Conservation (phyloP, 192 early-diverging fungal species). For the Pecoramyces ruminantium region DNA sequence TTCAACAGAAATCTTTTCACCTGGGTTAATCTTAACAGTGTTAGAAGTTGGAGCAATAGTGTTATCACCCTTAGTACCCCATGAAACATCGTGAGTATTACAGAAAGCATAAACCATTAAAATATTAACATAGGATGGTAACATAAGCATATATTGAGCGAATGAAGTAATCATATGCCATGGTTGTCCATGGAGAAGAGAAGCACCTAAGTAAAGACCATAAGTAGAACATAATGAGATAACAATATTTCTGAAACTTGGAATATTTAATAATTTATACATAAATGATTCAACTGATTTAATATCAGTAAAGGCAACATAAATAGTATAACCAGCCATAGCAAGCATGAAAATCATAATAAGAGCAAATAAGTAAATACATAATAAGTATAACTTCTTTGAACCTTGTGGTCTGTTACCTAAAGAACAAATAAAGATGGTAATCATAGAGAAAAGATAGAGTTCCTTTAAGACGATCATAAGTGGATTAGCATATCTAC, state of each 20-base stretch:
- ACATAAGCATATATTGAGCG: slow-evolving; percentile 33
- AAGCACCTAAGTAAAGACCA: slow-evolving; percentile 45
- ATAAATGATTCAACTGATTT: too few species aligned
- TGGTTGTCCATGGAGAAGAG: slow-evolving; percentile 48
- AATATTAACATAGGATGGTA: slow-evolving; percentile 3
- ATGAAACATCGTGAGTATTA: slow-evolving; percentile 31
- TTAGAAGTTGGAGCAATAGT: neutral
- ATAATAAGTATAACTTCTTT: slow-evolving; percentile 50
- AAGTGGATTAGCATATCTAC: neutral
- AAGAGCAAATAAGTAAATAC: slow-evolving; percentile 26
- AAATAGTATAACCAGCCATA: slow-evolving; percentile 2
- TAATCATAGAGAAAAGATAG: neutral
- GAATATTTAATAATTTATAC: too few species aligned
- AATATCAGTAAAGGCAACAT: slow-evolving; percentile 2
- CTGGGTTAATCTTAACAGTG: neutral
- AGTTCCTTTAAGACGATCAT: neutral
- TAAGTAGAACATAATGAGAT: slow-evolving; percentile 45
- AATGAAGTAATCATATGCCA: slow-evolving; percentile 64
- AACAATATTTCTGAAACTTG: slow-evolving; percentile 29
- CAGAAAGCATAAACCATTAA: slow-evolving; percentile 24
- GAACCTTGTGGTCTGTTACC: slow-evolving; percentile 94
- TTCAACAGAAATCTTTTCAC: neutral
- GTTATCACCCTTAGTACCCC: slow-evolving; percentile 36
- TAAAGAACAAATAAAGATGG: slow-evolving; percentile 26
- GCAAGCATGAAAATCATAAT: slow-evolving; percentile 19